A percentile compares a stretch with the other conserved stretches of the same genome.
phyloP scores from a whole-genome alignment of 495 filamentous ascomycete species.

The Penicillium flavigenum region DNA sequence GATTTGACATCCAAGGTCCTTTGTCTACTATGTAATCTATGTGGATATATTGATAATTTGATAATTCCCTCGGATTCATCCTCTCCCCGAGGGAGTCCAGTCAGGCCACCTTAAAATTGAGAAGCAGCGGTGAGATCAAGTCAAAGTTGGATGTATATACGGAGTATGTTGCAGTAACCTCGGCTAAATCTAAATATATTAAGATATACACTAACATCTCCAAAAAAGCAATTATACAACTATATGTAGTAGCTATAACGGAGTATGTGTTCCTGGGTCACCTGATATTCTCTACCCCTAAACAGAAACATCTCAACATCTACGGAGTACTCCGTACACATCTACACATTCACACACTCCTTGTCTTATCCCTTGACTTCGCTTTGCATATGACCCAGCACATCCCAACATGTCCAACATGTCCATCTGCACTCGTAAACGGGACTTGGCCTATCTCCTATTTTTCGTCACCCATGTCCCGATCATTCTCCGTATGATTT shows the following conservation, averaged over 20 bases:
- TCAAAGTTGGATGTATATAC: not conserved
- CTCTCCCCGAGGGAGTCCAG: not conserved
- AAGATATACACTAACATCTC: no score
- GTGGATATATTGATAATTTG: no score
- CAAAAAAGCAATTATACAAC: constrained; percentile 4
- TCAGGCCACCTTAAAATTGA: not conserved
- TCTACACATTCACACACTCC: not conserved
- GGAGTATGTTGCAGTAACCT: no score
- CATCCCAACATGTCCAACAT: not conserved
- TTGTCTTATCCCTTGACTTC: not conserved
- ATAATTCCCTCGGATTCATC: no score
- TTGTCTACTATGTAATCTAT: not conserved
- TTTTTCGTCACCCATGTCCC: constrained; percentile 71
- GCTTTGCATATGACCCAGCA: constrained; percentile 11
- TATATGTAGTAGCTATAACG: not conserved
- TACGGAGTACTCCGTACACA: not conserved
- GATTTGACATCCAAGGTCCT: constrained; percentile 1
- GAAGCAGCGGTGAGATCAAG: constrained; percentile 7
- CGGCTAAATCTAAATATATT: no score
- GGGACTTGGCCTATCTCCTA: constrained; percentile 61
- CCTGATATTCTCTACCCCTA: not conserved
- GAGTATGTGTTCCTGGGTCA: not conserved
- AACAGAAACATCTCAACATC: no score
- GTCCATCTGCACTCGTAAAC: constrained; percentile 37
- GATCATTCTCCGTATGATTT: constrained; percentile 62